Base-by-base conservation (phyloP, 768 basidiomycete genomes). In the Leccinum boreale region DNA sequence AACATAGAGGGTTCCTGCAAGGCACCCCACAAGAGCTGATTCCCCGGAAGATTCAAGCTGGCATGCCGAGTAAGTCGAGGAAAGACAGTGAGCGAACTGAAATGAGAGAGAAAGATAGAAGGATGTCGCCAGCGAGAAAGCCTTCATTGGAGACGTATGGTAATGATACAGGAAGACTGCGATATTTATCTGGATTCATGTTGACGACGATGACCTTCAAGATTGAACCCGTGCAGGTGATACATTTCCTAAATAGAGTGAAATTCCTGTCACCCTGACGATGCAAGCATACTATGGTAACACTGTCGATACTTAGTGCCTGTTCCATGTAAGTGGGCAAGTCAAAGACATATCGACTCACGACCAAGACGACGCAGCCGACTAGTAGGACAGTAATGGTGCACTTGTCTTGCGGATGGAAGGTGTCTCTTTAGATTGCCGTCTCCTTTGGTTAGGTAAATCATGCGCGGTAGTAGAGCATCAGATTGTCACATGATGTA, bases 1-100 rank as follows among this genome's bases (percentile, higher is more conserved):
- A 21, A 87, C 85, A 56, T 79, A 86, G 4, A 87, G 69, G 0
- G 85, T 87, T 10, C 81, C 83, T 6, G 59, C n/a, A 0, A 83
- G 83, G 64, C 86, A 87, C 9, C 81, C 83, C 1, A 53, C 17
- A 11, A 85, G 69, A 15, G 85, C 79, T 4, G 81, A 80, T 4
- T 66, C 48, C 0, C 67, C 64, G 0, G 58, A 50, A 2, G 78
- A 65, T 57, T 85, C 85, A 24, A 80, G 62, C 62, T 87, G 85
- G 62, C 85, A 87, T 4, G 70, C 39, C 17, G 77, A 51, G 61
- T 80, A 81, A 15, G 66, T 54, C 0, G 82, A 77, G 3, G 85
- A 85, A 42, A 84, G 73, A 8, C 76, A 72, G 5, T 52, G 21
- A 31, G 35, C 56, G 36, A 60, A 42, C 28, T 21, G 49, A 29